Base-by-base conservation (phyloP, 345 rosid genomes). In the Citrus hindsii region DNA sequence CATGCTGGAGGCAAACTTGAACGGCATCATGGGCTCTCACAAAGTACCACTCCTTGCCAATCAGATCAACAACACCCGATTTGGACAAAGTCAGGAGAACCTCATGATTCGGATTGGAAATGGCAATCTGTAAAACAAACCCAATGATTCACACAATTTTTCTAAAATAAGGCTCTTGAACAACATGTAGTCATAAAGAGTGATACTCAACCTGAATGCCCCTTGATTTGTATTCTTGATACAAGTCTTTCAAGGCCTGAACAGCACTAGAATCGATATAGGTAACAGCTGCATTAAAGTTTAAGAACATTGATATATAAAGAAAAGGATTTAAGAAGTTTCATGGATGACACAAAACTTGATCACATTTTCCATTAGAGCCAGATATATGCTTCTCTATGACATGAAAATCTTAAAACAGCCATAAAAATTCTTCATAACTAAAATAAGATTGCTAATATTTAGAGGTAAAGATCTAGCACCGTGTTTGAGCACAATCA, bases 21-120 rank as follows among this genome's bases (percentile, higher is more conserved):
- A 96, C 99, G 0, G 98, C 98, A 74, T 96, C 99, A 14, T 96
- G 98, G 19, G 92, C 94, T 75, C 99, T 86, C 61, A 96, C 99
- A 63, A 91, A 96, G 90, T 79, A 90, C 98, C 99, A 92, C 67
- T 96, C 98, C 78, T 96, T 94, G 6, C 99, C 98, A 35, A 96
- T 88, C 48, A 89, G 87, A 38, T 92, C 95, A 16, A 94, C 90
- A 30, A 90, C 76, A 59, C 93, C 97, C 56, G 99, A 83, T 83
- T 85, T 96, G 59, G 97, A 85, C 78, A 96, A 80, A 37, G 91
- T 94, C 81, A 92, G 83, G 19, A 94, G 90, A 68, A 92, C 97
- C 32, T 90, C 97, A 67, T 85, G 88, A 85, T 94, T 94, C 27
- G 94, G 99, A 75, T 96, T 92, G 71, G 99, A 89, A 65, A 96